Conservation (phyloP, 129 eudicot genomes). For the Pseudognaphalium luteoalbum region DNA sequence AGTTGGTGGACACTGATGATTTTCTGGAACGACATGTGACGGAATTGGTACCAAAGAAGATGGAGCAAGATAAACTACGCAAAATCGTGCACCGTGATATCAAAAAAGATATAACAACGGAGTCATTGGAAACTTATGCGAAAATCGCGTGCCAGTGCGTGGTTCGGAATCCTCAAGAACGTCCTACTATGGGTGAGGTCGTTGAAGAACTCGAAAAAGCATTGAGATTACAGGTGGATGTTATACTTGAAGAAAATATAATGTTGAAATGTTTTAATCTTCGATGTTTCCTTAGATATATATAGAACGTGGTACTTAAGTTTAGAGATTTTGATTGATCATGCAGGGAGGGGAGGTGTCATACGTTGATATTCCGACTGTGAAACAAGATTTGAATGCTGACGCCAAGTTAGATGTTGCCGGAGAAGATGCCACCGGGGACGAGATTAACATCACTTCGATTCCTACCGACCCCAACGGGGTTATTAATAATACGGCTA, state of each 20-base stretch:
- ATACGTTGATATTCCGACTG: not conserved
- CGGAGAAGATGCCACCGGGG: not conserved
- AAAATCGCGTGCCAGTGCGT: constrained; percentile 32
- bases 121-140: constrained; percentile 32
- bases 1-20: constrained; percentile 38
- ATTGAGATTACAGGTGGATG: constrained; percentile 34
- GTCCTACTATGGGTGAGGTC: constrained; percentile 34
- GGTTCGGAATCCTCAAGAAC: constrained; percentile 17
- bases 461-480: not conserved
- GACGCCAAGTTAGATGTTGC: not conserved
- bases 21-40: constrained; percentile 39
- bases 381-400: not conserved
- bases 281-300: not conserved
- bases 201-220: constrained; percentile 35
- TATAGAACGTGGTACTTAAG: no score
- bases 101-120: constrained; percentile 27
- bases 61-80: constrained; percentile 22
- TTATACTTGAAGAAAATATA: not conserved
- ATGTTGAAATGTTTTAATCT: not conserved
- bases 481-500: not conserved
- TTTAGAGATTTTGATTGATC: not conserved
- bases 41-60: constrained; percentile 39
- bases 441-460: not conserved
- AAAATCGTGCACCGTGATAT: constrained; percentile 32
- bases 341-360: not conserved